Base-by-base conservation (phyloP, 371 early-diverging fungal genomes). In the Lichtheimia hyalospora region DNA sequence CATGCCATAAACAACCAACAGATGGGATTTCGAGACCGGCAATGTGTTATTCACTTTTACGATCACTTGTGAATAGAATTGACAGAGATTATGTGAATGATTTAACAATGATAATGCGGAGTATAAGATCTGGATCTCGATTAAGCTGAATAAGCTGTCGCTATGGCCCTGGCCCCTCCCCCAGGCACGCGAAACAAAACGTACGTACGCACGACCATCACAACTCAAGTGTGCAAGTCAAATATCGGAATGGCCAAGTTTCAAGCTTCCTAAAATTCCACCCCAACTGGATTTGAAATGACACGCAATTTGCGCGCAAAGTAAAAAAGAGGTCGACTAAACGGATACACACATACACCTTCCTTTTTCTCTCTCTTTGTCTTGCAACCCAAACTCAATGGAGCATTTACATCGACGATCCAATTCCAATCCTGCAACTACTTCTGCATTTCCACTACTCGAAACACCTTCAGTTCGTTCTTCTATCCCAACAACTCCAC, bases 231-330 rank as follows among this genome's bases (percentile, higher is more conserved):
- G 34, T 34, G 34, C 34, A 34, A 34, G 34, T 34, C 34, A 34
- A 18, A 16, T 18, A 21, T 46, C 21, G 18, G 46, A 46, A n/a
- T 46, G 46, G 46, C 16, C 7, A 21, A 21, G 46, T 46, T 46
- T 46, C 21, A 21, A n/a, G 46, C 42, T 58, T 58, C 59, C 49
- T 51, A 34, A 15, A 15, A 23, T 58, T 58, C 59, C 24, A 58
- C 50, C 46, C 51, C 50, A 51, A 51, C 59, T 58, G 59, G 50
- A 58, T 58, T 58, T 58, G 46, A 58, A 58, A 58, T 51, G 52
- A 42, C 40, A 49, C n/a, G 18, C 59, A 58, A 58, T 39, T 58
- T 58, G 52, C 41, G 18, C 18, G 23, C 20, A 42, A n/a, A n/a
- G 24, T 41, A 39, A 58, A 51, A 49, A 46, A 46, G 46, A 46